Percentiles rank a stretch among this genome's conserved stretches.
These are phyloP conservation scores for Raffaelea arxii DNA, from an alignment of 2,329 filamentous ascomycete genomes.

Conservation along the genomic window DNA sequence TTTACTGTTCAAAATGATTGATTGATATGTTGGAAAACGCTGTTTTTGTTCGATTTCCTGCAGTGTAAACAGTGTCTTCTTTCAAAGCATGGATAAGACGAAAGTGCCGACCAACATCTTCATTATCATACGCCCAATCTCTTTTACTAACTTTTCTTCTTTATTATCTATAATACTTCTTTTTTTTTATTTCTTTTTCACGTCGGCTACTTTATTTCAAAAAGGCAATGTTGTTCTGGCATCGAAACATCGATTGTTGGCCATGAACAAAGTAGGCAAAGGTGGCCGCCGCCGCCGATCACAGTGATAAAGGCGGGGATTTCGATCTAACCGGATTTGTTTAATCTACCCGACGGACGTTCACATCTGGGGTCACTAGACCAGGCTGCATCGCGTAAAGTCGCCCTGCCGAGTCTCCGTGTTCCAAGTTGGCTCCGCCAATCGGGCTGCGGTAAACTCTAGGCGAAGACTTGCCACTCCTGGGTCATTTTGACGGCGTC, in stretches of 20 bases:
- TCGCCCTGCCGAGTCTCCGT: too few species aligned
- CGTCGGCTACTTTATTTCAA: conserved; percentile 6
- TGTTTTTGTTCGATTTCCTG: background rate
- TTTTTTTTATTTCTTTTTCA: background rate
- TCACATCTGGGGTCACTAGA: too few species aligned
- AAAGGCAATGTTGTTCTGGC: conserved; percentile 4
- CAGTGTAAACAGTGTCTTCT: background rate
- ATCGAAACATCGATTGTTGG: conserved; percentile 3
- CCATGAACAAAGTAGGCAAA: background rate
- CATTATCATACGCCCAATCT: too few species aligned
- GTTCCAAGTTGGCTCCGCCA: too few species aligned
- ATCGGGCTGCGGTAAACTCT: too few species aligned
- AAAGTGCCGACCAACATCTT: too few species aligned
- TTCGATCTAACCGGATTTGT: background rate
- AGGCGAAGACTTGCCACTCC: too few species aligned
- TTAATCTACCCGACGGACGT: conserved; percentile 11
- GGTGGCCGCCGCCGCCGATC: background rate
- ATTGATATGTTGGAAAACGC: background rate
- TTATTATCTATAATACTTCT: conserved; percentile 5
- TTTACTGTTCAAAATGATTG: background rate
- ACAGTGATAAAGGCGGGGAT: too few species aligned
- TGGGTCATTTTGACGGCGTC: too few species aligned
- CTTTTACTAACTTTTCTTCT: background rate
- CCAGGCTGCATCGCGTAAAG: too few species aligned
- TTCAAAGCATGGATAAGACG: background rate